Conservation (phyloP, 2,329 filamentous ascomycete species). For the Aspergillus pseudoviridinutans region DNA sequence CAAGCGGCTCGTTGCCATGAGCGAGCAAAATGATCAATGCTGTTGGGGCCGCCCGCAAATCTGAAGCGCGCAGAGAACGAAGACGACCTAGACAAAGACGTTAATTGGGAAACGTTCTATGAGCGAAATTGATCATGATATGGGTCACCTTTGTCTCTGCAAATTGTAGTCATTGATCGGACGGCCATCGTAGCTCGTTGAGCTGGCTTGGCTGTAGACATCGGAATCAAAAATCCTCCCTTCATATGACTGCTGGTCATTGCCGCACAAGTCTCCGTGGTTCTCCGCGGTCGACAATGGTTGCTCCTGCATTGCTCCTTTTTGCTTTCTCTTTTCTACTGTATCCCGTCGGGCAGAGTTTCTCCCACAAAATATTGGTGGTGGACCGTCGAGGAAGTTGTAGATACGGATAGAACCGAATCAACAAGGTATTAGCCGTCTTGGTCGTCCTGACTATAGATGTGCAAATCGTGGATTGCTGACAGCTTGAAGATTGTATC, state of each 20-base stretch:
- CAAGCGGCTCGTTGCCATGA: constrained; percentile 88
- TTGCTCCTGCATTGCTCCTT: neutral
- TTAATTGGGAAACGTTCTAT: neutral
- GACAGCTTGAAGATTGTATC: neutral
- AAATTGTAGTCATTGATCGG: constrained; percentile 1
- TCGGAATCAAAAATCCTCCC: constrained; percentile 5
- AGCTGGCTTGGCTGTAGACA: constrained; percentile 9
- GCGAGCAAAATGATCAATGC: constrained; percentile 85
- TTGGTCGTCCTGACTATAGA: neutral
- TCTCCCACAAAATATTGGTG: neutral
- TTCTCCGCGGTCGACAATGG: neutral
- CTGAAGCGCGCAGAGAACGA: constrained; percentile 46
- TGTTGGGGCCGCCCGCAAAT: constrained; percentile 86
- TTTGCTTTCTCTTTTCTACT: neutral
- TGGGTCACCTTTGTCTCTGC: constrained; percentile 13
- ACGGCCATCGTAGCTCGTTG: constrained; percentile 31
- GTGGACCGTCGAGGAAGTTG: neutral
- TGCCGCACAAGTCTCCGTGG: neutral
- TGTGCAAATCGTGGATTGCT: neutral
- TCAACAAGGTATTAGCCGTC: neutral
- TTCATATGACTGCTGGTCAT: neutral
- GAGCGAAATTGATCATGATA: neutral
- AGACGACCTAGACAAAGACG: constrained; percentile 23
- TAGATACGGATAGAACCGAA: neutral
- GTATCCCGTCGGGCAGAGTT: neutral